Conservation (phyloP, 257 asterid genomes). For the Scutellaria minor region DNA sequence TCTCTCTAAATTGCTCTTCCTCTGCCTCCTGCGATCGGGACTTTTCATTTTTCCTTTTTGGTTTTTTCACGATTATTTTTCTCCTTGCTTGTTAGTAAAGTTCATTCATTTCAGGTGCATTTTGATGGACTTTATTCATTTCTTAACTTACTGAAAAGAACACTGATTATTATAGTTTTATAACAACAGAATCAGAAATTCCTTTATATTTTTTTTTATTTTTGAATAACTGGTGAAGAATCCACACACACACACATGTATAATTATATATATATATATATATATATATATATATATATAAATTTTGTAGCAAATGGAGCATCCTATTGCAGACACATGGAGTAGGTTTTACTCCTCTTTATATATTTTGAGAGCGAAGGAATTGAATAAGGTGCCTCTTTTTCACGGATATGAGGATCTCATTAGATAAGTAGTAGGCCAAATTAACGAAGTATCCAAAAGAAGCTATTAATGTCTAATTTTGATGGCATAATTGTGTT, state of each 20-base stretch:
- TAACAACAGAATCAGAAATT: background rate
- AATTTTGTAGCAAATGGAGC: background rate
- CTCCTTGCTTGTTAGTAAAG: background rate
- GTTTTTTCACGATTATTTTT: background rate
- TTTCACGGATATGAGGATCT: background rate
- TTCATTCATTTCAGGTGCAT: background rate
- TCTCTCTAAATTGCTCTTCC: background rate
- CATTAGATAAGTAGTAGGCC: background rate
- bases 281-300: background rate
- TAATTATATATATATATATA: too few relatives aligned
- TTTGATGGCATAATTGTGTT: background rate
- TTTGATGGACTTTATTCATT: background rate
- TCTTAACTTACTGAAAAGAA: background rate
- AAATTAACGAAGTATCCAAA: background rate
- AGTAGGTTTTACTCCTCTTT: background rate
- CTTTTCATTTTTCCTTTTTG: background rate
- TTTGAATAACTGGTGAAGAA: background rate
- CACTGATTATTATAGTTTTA: background rate
- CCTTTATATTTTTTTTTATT: background rate
- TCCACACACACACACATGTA: too few relatives aligned
- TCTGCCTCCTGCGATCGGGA: background rate
- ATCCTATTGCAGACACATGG: background rate
- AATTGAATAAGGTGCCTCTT: conserved; percentile 12
- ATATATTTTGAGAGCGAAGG: background rate
- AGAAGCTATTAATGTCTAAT: background rate